Base-by-base conservation (phyloP, 345 rosid genomes). In the Hypericum perforatum region DNA sequence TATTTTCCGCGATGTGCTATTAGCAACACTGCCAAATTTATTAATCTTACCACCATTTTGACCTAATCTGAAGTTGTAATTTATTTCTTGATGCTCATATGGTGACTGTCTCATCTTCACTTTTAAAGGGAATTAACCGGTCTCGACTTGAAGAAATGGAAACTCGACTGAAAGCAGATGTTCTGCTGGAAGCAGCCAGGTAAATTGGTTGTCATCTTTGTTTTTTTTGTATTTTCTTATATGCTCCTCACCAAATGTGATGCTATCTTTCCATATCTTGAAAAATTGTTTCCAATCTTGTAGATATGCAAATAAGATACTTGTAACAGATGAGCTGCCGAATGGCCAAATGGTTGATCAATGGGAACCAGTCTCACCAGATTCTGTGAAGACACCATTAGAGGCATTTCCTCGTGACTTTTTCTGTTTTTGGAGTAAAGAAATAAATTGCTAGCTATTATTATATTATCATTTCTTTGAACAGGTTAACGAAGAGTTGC, bases 261-360 rank as follows among this genome's bases (percentile, higher is more conserved):
- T 22, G 32, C 32, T 22, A 22, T 22, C 32, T 22, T 22, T 22
- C 32, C 32, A 4, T 22, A 22, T 1, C 32, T 22, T 22, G 32
- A 22, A 22, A 22, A 22, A 44, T 66, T 57, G 57, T 40, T 62
- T 63, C 63, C 73, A 64, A 58, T 66, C 9, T 75, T 53, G 56
- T 90, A 92, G 96, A 70, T 92, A 82, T 70, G 96, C 90, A 62
- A 85, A 87, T 74, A 92, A 92, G 80, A 87, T 92, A 75, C 96
- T 87, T 60, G 98, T 92, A 70, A 92, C 95, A 43, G 96, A 87
- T 79, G 98, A 92, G 77, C 82, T 92, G 56, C 94, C 98, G 43
- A 90, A 85, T 80, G 96, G 96, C 74, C 96, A 85, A 75, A 85
- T 87, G 88, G 98, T 87, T 58, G 98, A 92, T 72, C 98, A 85